Conservation (phyloP, 2,329 filamentous ascomycete species). For the Shiraia sp. region DNA sequence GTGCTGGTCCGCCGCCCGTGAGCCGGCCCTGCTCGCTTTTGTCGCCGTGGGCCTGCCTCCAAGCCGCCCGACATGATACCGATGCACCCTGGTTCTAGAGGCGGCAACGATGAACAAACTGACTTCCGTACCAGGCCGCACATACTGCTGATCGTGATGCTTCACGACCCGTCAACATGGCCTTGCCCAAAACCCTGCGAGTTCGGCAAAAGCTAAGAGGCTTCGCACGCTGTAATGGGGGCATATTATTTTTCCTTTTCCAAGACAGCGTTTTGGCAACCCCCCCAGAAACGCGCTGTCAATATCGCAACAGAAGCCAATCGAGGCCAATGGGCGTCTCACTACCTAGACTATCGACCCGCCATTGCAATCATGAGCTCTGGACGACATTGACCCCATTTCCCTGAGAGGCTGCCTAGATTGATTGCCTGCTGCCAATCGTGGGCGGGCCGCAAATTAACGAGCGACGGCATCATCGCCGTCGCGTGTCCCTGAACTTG, state of each 20-base stretch:
- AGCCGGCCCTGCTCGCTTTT: constrained; percentile 17
- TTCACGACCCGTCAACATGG: constrained; percentile 8
- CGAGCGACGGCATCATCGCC: constrained; percentile 8
- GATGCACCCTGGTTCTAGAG: constrained; percentile 13
- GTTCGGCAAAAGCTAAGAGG: too few species aligned
- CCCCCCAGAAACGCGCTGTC: too few species aligned
- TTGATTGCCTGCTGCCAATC: constrained; percentile 23
- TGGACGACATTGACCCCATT: constrained; percentile 12
- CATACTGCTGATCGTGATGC: constrained; percentile 16
- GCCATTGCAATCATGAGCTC: constrained; percentile 9
- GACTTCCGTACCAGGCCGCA: constrained; percentile 1
- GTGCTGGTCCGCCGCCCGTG: constrained; percentile 9
- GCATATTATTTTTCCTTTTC: too few species aligned
- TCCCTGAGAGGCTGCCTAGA: constrained; percentile 14
- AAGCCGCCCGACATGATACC: constrained; percentile 6
- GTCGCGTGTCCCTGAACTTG: constrained; percentile 18
- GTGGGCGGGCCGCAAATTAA: constrained; percentile 20
- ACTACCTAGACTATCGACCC: too few species aligned
- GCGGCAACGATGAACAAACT: constrained; percentile 17
- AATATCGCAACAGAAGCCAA: too few species aligned
- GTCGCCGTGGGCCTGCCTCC: constrained; percentile 16
- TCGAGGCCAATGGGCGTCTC: too few species aligned
- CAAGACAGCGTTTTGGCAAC: too few species aligned
- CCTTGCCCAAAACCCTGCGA: not conserved
- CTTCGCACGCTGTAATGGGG: too few species aligned